A percentile compares a stretch with the other conserved stretches of the same genome.
These are phyloP conservation scores for Tricholoma saponaceum DNA, from an alignment of 768 basidiomycete genomes.

Conservation along the genomic window DNA sequence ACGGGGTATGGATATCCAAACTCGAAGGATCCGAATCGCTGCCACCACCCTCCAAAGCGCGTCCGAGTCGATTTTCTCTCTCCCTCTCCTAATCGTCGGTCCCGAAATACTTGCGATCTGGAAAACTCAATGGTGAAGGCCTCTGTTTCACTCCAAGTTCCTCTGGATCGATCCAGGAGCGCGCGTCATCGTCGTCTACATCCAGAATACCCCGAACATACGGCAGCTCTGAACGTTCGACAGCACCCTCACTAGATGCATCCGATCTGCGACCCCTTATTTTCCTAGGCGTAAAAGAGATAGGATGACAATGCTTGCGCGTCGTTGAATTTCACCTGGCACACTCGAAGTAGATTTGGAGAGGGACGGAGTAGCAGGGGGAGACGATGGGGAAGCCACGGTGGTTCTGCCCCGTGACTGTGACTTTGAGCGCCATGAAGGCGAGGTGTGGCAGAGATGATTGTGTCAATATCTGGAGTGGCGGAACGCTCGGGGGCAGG, in stretches of 20 bases:
- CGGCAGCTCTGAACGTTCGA: not conserved
- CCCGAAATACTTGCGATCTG: not conserved
- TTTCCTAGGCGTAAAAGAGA: not conserved
- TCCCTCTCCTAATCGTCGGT: not conserved
- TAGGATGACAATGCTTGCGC: not conserved
- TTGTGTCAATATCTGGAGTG: conserved; percentile 23
- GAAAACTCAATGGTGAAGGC: not conserved
- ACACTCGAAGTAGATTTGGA: not conserved
- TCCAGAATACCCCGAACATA: not conserved
- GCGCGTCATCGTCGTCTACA: conserved; percentile 11
- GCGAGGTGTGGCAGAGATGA: conserved; percentile 20
- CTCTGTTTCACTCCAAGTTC: conserved; percentile 10
- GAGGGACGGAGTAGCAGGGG: too few relatives aligned
- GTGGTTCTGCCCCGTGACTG: not conserved
- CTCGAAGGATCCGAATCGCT: conserved; percentile 63
- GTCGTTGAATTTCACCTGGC: not conserved
- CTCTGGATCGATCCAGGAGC: conserved; percentile 20
- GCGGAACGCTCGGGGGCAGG: conserved; percentile 7
- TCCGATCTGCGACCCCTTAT: not conserved
- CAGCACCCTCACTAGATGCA: not conserved
- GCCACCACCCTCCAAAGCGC: conserved; percentile 24
- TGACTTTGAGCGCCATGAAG: conserved; percentile 5
- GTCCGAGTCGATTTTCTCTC: not conserved
- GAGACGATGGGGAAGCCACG: not conserved
- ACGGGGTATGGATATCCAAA: conserved; percentile 62